Evolutionary conservation across 371 early-diverging fungal species (phyloP).

Genomic region (Mortierella sp.): DNA sequence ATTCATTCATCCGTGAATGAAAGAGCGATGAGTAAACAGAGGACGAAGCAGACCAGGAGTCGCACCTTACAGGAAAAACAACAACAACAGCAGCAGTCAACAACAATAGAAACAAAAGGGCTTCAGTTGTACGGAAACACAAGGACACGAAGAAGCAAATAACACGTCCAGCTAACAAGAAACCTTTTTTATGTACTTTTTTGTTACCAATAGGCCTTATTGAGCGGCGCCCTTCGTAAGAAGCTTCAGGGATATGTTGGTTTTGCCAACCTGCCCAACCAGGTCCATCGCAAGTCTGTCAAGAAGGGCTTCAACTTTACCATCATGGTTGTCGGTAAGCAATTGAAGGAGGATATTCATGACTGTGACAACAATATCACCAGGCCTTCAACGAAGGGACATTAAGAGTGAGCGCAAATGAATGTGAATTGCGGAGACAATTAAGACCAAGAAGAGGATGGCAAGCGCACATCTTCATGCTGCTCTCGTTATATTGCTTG

Average conservation of each 20-base stretch:
- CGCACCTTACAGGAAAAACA: neutral
- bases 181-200: neutral
- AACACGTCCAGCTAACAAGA: neutral
- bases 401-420: neutral
- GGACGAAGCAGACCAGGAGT: neutral
- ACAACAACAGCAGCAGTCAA: neutral
- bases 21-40: neutral
- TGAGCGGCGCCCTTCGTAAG: slow-evolving; percentile 72
- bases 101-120: neutral
- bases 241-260: slow-evolving; percentile 97
- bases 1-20: neutral
- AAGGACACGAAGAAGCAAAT: neutral
- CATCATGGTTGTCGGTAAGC: slow-evolving; percentile 95
- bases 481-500: slow-evolving; percentile 1
- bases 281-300: slow-evolving; percentile 98
- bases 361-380: neutral
- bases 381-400: neutral
- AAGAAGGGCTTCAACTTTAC: slow-evolving; percentile 99
- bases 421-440: neutral
- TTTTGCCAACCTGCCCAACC: slow-evolving; percentile 98
- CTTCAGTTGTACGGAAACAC: neutral
- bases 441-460: slow-evolving; percentile 7
- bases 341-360: neutral
- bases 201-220: slow-evolving; percentile 20
- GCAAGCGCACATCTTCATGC: neutral